Evolutionary conservation across 306 rosid species (phyloP).

Genomic region (Phaseolus lunatus): DNA sequence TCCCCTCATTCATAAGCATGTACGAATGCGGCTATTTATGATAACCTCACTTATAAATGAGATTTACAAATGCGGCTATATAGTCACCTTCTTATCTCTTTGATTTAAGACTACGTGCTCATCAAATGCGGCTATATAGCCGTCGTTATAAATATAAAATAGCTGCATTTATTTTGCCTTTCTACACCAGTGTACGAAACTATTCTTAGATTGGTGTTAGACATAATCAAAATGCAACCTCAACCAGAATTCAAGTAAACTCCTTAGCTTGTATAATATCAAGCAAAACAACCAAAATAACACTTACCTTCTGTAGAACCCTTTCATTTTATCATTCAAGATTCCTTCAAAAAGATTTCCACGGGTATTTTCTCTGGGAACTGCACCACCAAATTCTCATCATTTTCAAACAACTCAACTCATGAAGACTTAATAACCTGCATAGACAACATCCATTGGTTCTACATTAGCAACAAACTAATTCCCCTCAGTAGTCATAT

Average conservation of each 20-base stretch:
- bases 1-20: too few species aligned
- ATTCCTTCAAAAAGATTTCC: slow-evolving; percentile 82
- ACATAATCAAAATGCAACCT: slow-evolving; percentile 5
- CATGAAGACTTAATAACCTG: slow-evolving; percentile 77
- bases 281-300: slow-evolving; percentile 1
- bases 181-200: too few species aligned
- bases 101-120: too few species aligned
- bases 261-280: background rate
- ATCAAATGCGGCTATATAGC: too few species aligned
- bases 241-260: slow-evolving; percentile 8
- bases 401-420: slow-evolving; percentile 63
- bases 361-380: slow-evolving; percentile 63
- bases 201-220: too few species aligned
- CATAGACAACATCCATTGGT: slow-evolving; percentile 28
- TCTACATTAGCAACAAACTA: slow-evolving; percentile 37
- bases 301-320: slow-evolving; percentile 83
- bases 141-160: too few species aligned
- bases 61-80: too few species aligned
- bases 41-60: too few species aligned
- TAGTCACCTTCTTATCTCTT: too few species aligned
- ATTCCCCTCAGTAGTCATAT: too few species aligned
- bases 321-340: slow-evolving; percentile 89
- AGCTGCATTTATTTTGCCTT: too few species aligned
- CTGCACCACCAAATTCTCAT: slow-evolving; percentile 83
- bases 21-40: too few species aligned